Percentiles rank a stretch among this genome's conserved stretches.
Evolutionary conservation across 2,329 filamentous ascomycete species (phyloP).

Genomic region (Coniochaeta hoffmannii): DNA sequence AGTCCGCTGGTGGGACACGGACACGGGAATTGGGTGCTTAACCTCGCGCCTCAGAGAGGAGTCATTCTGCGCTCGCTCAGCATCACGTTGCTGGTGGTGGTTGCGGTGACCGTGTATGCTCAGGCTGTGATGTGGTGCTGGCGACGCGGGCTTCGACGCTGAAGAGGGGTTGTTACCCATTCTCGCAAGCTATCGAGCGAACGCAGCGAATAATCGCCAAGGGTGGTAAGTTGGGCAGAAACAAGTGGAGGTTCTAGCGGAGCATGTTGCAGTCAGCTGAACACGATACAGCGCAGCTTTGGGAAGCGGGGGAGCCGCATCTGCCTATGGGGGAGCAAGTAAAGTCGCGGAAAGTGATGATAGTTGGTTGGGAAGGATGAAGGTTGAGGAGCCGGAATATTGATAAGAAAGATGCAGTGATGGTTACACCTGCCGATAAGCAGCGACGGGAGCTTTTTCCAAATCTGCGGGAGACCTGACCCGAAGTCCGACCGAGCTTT

Average conservation of each 20-base stretch:
- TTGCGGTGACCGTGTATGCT: background rate
- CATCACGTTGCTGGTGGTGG: background rate
- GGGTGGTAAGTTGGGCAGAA: background rate
- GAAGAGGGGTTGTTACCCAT: slow-evolving; percentile 30
- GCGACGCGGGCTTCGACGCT: slow-evolving; percentile 17
- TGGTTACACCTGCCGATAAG: background rate
- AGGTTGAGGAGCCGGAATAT: background rate
- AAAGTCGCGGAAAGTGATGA: background rate
- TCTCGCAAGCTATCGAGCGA: slow-evolving; percentile 7
- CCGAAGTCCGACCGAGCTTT: too few species aligned
- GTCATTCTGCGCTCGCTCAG: slow-evolving; percentile 13
- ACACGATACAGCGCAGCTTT: background rate
- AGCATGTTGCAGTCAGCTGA: slow-evolving; percentile 3
- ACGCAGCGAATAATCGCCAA: background rate
- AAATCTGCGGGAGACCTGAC: background rate
- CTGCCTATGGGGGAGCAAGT: background rate
- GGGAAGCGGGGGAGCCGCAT: background rate
- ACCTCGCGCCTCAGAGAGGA: slow-evolving; percentile 30
- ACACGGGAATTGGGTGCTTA: slow-evolving; percentile 47
- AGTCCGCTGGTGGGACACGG: slow-evolving; percentile 48
- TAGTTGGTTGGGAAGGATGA: background rate
- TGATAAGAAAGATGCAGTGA: background rate
- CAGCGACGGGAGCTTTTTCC: background rate
- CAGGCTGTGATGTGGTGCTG: slow-evolving; percentile 6
- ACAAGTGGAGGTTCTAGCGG: background rate